Evolutionary conservation across 805 yeast genomes (phyloP).

Genomic region (Ogataea pini): DNA sequence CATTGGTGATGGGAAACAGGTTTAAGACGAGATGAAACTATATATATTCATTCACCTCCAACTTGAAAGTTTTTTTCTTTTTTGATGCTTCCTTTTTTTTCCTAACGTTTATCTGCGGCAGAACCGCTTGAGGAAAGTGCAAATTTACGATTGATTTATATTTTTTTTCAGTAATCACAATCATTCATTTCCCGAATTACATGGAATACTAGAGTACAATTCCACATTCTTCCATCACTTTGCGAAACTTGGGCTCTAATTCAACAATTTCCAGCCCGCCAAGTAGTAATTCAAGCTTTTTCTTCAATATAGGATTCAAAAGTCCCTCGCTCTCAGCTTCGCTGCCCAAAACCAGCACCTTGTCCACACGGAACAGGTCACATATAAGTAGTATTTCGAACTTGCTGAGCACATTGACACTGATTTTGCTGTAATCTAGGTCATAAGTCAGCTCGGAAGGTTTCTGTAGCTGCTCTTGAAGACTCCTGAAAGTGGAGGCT

Average conservation of each 20-base stretch:
- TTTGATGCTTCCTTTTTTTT: no score
- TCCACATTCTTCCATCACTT: conserved; percentile 19
- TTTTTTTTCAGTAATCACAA: background rate
- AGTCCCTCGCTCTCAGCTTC: conserved; percentile 9
- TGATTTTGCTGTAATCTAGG: conserved; percentile 31
- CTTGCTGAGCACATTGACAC: conserved; percentile 19
- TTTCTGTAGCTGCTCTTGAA: conserved; percentile 15
- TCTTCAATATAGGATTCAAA: conserved; percentile 5
- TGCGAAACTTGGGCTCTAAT: conserved; percentile 21
- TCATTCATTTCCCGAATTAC: no score
- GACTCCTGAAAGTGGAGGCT: conserved; percentile 14
- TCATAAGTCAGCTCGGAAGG: conserved; percentile 28
- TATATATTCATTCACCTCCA: no score
- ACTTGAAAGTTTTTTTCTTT: no score
- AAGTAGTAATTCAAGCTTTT: conserved; percentile 23
- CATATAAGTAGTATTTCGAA: conserved; percentile 27
- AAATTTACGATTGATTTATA: background rate
- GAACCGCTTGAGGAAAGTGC: background rate
- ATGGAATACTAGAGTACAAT: background rate
- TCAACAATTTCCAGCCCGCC: conserved; percentile 17
- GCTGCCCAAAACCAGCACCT: conserved; percentile 19
- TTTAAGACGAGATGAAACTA: no score
- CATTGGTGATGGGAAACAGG: background rate
- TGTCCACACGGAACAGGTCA: conserved; percentile 21
- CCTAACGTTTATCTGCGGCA: no score